A percentile compares a stretch with the other conserved stretches of the same genome.
phyloP scores from a whole-genome alignment of 441 rosid genomes.

The Omphalea diandra region DNA sequence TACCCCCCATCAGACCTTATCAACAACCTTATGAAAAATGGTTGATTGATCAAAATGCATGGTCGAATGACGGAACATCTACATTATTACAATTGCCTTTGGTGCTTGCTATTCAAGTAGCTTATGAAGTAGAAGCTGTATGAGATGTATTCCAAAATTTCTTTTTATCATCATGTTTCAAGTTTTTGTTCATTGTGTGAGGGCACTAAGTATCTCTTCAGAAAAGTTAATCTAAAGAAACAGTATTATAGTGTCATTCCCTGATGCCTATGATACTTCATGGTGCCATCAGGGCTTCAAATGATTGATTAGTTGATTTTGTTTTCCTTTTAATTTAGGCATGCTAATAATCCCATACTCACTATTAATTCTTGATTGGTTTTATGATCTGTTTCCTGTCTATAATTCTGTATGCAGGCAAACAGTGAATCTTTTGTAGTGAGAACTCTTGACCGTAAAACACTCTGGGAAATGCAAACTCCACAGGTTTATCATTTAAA shows the following conservation, averaged over 20 bases:
- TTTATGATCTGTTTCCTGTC: slow-evolving; percentile 4
- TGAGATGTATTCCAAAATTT: neutral
- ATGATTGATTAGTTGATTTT: neutral
- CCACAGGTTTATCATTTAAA: slow-evolving; percentile 63
- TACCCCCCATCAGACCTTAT: no score
- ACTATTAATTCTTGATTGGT: neutral
- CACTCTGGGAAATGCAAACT: slow-evolving; percentile 98
- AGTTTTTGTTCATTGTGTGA: neutral
- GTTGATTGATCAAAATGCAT: neutral
- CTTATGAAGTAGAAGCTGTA: neutral
- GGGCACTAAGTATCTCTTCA: neutral
- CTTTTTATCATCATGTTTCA: neutral
- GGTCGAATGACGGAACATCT: neutral
- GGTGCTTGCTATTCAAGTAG: neutral
- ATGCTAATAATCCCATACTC: neutral
- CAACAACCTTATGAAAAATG: neutral
- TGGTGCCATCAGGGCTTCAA: neutral
- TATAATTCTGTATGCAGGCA: slow-evolving; percentile 57
- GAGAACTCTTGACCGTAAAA: slow-evolving; percentile 83
- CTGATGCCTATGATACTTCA: neutral
- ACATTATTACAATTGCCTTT: neutral
- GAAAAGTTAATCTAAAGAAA: neutral
- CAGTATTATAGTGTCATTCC: neutral
- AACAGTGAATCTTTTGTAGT: slow-evolving; percentile 70
- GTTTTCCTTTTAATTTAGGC: neutral